phyloP scores from a whole-genome alignment of 2,329 filamentous ascomycete species.

The Mycosphaerella sp. region DNA sequence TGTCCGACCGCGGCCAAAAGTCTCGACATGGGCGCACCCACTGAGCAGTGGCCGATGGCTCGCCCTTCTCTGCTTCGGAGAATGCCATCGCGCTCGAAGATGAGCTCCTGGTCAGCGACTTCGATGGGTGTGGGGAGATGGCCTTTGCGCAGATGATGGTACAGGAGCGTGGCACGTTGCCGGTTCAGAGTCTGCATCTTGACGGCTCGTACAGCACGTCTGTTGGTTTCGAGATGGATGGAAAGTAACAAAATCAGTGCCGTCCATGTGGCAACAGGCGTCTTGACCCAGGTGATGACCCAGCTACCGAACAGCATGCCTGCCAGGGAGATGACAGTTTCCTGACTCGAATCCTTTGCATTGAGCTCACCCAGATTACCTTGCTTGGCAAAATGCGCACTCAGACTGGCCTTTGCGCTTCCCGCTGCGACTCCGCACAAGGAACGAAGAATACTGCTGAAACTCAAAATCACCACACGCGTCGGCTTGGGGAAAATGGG shows the following conservation, averaged over 20 bases:
- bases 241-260: conserved; percentile 65
- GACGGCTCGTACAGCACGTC: conserved; percentile 75
- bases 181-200: conserved; percentile 78
- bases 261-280: conserved; percentile 64
- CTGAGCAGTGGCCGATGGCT: conserved; percentile 48
- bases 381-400: conserved; percentile 80
- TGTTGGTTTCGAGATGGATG: conserved; percentile 77
- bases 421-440: conserved; percentile 87
- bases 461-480: conserved; percentile 53
- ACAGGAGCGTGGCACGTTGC: conserved; percentile 75
- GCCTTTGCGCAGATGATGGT: conserved; percentile 47
- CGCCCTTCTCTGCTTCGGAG: conserved; percentile 48
- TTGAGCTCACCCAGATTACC: conserved; percentile 91
- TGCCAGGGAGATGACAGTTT: conserved; percentile 82
- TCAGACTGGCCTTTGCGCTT: conserved; percentile 82
- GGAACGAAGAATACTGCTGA: conserved; percentile 55
- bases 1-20: conserved; percentile 22
- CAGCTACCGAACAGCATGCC: conserved; percentile 82
- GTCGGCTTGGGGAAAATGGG: conserved; percentile 60
- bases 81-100: conserved; percentile 59
- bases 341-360: conserved; percentile 90
- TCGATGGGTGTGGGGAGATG: conserved; percentile 57
- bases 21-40: conserved; percentile 41
- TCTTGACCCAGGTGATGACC: conserved; percentile 69
- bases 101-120: conserved; percentile 53